Percentiles rank a stretch among this genome's conserved stretches.
These are phyloP conservation scores for Elongisporangium anandrum DNA, from an alignment of 352 stramenopile species.

Conservation along the genomic window DNA sequence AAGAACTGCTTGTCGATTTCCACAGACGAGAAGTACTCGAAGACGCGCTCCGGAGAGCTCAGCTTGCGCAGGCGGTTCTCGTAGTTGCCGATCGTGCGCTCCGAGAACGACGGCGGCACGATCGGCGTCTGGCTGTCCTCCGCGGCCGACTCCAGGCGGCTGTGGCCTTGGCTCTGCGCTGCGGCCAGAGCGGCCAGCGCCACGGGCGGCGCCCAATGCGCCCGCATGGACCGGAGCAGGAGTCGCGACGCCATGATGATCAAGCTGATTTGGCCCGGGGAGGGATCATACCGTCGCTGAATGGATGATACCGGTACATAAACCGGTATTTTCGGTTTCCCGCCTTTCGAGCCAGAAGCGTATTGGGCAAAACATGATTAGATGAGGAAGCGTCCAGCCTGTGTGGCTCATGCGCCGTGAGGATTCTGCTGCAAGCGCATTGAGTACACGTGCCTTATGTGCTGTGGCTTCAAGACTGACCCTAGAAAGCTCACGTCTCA, in stretches of 20 bases:
- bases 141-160: slow-evolving; percentile 15
- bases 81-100: slow-evolving; percentile 83
- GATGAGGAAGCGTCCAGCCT: too few species aligned
- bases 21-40: slow-evolving; percentile 89
- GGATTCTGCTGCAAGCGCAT: too few species aligned
- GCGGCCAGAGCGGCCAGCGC: slow-evolving; percentile 8
- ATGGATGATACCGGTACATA: neutral
- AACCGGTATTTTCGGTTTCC: neutral
- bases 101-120: slow-evolving; percentile 52
- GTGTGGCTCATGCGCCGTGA: too few species aligned
- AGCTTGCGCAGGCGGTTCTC: slow-evolving; percentile 87
- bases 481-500: too few species aligned
- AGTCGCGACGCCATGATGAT: slow-evolving; percentile 22
- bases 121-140: neutral
- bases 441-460: too few species aligned
- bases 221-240: slow-evolving; percentile 18
- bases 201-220: neutral
- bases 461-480: too few species aligned
- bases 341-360: neutral
- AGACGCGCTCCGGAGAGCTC: slow-evolving; percentile 82
- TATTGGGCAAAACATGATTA: too few species aligned
- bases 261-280: neutral
- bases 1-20: slow-evolving; percentile 75
- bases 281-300: neutral
- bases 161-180: neutral